phyloP scores from a whole-genome alignment of 164 flowering plant species.

The Stephania japonica region DNA sequence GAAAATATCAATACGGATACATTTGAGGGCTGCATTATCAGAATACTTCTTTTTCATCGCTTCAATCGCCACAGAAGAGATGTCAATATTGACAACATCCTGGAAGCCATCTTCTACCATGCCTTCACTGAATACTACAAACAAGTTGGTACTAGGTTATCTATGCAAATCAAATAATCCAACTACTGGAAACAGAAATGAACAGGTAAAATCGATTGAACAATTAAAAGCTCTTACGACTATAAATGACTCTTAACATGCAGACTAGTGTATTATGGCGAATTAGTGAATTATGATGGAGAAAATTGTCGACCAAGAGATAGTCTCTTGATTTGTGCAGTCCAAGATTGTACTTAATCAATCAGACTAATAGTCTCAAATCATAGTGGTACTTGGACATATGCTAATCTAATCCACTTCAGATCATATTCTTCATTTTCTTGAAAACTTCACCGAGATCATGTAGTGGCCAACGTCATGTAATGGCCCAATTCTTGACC shows the following conservation, averaged over 20 bases:
- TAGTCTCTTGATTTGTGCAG: not conserved
- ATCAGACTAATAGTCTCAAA: not conserved
- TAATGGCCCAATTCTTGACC: too few species aligned
- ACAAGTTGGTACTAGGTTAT: not conserved
- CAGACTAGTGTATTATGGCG: not conserved
- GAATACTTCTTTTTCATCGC: conserved; percentile 60
- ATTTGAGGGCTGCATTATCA: conserved; percentile 49
- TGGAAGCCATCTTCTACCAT: conserved; percentile 74
- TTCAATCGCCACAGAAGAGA: conserved; percentile 73
- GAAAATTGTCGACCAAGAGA: not conserved
- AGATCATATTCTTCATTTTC: not conserved
- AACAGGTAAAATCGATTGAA: not conserved
- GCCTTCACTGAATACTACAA: conserved; percentile 64
- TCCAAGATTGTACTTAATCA: not conserved
- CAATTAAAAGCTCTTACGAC: not conserved
- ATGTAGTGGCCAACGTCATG: too few species aligned
- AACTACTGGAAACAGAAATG: not conserved
- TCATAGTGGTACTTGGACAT: not conserved
- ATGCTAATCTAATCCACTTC: not conserved
- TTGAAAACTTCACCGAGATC: too few species aligned
- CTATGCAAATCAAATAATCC: not conserved
- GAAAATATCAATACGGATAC: conserved; percentile 33
- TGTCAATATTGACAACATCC: conserved; percentile 70
- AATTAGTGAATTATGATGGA: not conserved
- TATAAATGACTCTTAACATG: not conserved